These are phyloP conservation scores for Leccinum uliginosum DNA, from an alignment of 768 basidiomycete genomes.

Conservation along the genomic window DNA sequence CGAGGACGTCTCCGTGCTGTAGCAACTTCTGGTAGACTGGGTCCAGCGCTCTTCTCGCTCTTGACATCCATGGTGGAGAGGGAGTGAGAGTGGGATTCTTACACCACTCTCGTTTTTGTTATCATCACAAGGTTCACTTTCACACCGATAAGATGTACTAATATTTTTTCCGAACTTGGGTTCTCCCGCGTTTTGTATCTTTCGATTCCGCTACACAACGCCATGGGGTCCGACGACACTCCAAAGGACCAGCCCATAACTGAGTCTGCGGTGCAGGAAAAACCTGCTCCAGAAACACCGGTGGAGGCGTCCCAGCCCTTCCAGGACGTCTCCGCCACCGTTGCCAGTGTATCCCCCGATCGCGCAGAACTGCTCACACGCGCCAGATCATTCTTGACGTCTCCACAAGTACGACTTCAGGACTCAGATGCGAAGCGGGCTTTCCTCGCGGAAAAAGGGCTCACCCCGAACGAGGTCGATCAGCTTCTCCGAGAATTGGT, in stretches of 20 bases:
- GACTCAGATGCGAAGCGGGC: conserved; percentile 51
- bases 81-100: not conserved
- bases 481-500: conserved; percentile 55
- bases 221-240: conserved; percentile 19
- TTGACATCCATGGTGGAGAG: conserved; percentile 15
- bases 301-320: not conserved
- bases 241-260: not conserved
- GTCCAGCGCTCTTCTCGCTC: conserved; percentile 5
- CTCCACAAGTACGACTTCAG: conserved; percentile 60
- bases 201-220: not conserved
- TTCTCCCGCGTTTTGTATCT: no score
- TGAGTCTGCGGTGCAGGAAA: not conserved
- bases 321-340: not conserved
- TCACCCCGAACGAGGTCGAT: conserved; percentile 58
- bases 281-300: not conserved
- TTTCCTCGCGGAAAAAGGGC: conserved; percentile 70
- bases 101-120: no score
- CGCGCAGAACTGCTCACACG: conserved; percentile 45
- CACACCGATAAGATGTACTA: no score
- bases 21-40: conserved; percentile 11
- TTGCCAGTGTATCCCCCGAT: conserved; percentile 11
- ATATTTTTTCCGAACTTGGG: no score
- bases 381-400: conserved; percentile 62
- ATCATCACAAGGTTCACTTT: no score
- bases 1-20: not conserved